A percentile compares a stretch with the other conserved stretches of the same genome.
Conservation (phyloP, 345 rosid genomes). For the Euphorbia peplus region DNA sequence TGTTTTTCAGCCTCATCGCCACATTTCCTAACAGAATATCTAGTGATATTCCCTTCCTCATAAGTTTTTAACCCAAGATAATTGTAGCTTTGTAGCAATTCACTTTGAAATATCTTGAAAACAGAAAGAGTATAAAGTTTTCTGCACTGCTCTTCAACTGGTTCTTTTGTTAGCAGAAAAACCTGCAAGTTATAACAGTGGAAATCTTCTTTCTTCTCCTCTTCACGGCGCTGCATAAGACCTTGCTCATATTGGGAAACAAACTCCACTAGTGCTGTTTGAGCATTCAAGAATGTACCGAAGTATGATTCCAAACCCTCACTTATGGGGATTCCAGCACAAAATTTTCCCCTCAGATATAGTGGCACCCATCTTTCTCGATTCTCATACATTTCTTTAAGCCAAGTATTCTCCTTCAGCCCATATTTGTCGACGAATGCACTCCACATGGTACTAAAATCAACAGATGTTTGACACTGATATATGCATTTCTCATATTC, state of each 20-base stretch:
- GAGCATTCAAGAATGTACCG: slow-evolving; percentile 48
- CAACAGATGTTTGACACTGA: slow-evolving; percentile 58
- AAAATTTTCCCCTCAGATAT: slow-evolving; percentile 65
- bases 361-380: slow-evolving; percentile 80
- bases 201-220: slow-evolving; percentile 82
- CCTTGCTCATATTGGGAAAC: slow-evolving; percentile 57
- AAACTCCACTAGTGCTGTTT: slow-evolving; percentile 60
- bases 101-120: slow-evolving; percentile 79
- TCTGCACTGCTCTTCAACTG: slow-evolving; percentile 80
- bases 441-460: slow-evolving; percentile 67
- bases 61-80: slow-evolving; percentile 64
- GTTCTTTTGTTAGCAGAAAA: slow-evolving; percentile 71
- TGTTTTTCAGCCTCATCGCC: slow-evolving; percentile 72
- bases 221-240: slow-evolving; percentile 64
- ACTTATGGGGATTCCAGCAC: slow-evolving; percentile 64
- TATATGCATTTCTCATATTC: slow-evolving; percentile 73
- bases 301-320: slow-evolving; percentile 61
- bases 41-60: slow-evolving; percentile 72
- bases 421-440: slow-evolving; percentile 56
- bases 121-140: slow-evolving; percentile 62
- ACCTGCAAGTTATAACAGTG: slow-evolving; percentile 58
- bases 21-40: slow-evolving; percentile 60
- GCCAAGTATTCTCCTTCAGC: slow-evolving; percentile 60
- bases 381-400: slow-evolving; percentile 61
- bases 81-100: slow-evolving; percentile 60